Evolutionary conservation across 345 rosid genomes (phyloP).

Genomic region (Camelina sativa): DNA sequence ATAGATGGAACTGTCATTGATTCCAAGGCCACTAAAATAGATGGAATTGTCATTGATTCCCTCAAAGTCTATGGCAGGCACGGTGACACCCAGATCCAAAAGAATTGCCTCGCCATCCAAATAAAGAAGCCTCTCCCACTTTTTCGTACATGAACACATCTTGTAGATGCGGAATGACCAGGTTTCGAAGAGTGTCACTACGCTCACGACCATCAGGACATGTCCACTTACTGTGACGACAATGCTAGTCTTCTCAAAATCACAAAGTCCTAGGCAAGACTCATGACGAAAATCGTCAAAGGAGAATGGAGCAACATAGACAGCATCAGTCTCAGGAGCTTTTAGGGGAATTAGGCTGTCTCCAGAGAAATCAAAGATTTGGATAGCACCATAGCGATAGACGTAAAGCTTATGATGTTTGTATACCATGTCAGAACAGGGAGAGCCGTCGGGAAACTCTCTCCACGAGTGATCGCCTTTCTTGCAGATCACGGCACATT

Average conservation of each 20-base stretch:
- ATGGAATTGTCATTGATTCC: background rate
- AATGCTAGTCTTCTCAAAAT: background rate
- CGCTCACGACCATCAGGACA: background rate
- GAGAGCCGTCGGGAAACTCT: background rate
- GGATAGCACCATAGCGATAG: background rate
- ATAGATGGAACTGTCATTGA: background rate
- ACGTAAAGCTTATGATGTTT: constrained; percentile 6
- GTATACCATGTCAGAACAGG: constrained; percentile 2
- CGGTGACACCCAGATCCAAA: constrained; percentile 2
- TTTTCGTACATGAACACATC: background rate
- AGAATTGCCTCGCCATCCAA: constrained; percentile 9
- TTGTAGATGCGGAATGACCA: background rate
- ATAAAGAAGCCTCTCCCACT: background rate
- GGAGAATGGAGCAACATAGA: background rate
- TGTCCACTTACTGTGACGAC: background rate
- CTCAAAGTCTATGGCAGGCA: background rate
- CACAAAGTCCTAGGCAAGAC: background rate
- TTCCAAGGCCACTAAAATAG: background rate
- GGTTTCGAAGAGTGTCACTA: background rate
- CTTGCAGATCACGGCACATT: background rate
- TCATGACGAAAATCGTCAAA: background rate
- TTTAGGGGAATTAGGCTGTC: too few relatives aligned
- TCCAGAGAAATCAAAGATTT: background rate
- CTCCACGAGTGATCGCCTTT: background rate
- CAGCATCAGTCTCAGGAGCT: background rate